Evolutionary conservation across 2,329 filamentous ascomycete species (phyloP).

Genomic region (Neurospora crassa): DNA sequence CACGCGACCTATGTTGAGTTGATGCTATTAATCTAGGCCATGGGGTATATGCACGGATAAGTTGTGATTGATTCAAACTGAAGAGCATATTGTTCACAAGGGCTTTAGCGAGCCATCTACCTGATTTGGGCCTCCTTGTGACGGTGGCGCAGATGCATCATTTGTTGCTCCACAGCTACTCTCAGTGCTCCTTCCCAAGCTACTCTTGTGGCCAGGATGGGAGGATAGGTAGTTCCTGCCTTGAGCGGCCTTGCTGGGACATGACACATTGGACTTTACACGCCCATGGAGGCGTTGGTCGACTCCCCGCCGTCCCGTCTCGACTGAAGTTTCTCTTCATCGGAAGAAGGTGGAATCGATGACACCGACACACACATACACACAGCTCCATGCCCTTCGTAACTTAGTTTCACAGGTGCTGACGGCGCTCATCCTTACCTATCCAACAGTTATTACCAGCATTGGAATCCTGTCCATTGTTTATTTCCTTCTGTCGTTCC

Average conservation of each 20-base stretch:
- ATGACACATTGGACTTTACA: neutral
- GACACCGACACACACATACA: neutral
- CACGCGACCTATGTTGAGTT: neutral
- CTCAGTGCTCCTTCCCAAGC: neutral
- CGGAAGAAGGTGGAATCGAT: neutral
- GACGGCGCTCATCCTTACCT: neutral
- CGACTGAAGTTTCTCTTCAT: neutral
- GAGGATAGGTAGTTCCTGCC: neutral
- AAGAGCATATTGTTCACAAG: neutral
- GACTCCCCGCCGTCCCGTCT: neutral
- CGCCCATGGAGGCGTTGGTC: neutral
- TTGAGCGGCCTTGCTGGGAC: neutral
- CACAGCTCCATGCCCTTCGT: neutral
- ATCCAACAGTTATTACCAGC: neutral
- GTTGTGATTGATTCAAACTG: neutral
- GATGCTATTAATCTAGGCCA: neutral
- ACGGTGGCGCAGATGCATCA: neutral
- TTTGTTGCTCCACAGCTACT: neutral
- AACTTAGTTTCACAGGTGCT: neutral
- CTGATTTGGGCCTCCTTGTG: neutral
- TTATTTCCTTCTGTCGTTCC: neutral
- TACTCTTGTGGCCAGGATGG: neutral
- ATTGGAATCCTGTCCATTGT: neutral
- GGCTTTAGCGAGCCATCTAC: neutral
- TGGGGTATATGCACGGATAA: neutral